A percentile compares a stretch with the other conserved stretches of the same genome.
Evolutionary conservation across 768 basidiomycete genomes (phyloP).

Genomic region (Lentinula raphanica): DNA sequence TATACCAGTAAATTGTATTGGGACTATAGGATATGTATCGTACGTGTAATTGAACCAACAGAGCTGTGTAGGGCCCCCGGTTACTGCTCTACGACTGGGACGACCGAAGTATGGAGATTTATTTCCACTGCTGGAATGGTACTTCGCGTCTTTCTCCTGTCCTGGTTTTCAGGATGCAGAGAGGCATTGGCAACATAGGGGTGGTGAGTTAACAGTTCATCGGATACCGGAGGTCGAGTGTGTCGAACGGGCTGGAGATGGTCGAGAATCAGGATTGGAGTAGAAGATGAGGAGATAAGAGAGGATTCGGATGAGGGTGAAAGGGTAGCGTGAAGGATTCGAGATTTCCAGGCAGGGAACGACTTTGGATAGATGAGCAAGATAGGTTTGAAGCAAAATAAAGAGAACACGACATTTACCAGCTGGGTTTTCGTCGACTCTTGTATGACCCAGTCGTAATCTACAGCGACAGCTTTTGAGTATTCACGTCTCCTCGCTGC

Average conservation of each 20-base stretch:
- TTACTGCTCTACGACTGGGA: too few relatives aligned
- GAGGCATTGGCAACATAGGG: background rate
- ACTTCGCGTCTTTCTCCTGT: background rate
- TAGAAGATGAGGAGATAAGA: background rate
- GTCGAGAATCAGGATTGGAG: background rate
- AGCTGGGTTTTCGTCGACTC: background rate
- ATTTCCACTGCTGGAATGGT: background rate
- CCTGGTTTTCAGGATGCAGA: background rate
- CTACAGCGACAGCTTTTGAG: background rate
- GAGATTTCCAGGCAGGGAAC: slow-evolving; percentile 1
- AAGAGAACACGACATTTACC: background rate
- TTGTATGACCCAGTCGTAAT: slow-evolving; percentile 2
- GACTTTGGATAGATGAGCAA: background rate
- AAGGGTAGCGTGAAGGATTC: background rate
- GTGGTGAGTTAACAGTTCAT: background rate
- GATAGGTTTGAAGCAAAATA: background rate
- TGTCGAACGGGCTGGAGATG: background rate
- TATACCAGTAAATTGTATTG: background rate
- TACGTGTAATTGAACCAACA: too few relatives aligned
- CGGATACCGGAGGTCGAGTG: background rate
- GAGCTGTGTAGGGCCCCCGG: too few relatives aligned
- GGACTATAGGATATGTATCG: too few relatives aligned
- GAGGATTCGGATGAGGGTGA: background rate
- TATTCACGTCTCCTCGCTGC: background rate
- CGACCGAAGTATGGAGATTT: background rate